Evolutionary conservation across 2,329 filamentous ascomycete genomes (phyloP).

Genomic region (Aspergillus fijiensis): DNA sequence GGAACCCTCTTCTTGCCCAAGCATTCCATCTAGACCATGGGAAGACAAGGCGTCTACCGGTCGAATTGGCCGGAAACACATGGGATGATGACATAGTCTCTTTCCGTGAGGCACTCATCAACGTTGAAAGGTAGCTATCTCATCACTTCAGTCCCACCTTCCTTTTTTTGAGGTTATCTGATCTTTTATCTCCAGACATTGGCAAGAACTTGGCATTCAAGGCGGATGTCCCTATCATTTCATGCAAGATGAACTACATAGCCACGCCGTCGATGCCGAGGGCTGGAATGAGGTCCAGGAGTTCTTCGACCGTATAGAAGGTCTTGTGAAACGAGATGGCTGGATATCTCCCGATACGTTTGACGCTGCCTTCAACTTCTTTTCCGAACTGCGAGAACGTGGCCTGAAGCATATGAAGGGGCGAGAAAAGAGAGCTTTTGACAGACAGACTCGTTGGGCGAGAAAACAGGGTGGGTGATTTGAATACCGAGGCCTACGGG

Average conservation of each 20-base stretch:
- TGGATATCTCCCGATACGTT: constrained; percentile 41
- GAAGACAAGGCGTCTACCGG: constrained; percentile 21
- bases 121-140: constrained; percentile 23
- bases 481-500: no score
- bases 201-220: constrained; percentile 16
- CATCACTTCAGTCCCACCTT: no score
- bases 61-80: constrained; percentile 24
- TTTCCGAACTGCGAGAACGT: constrained; percentile 35
- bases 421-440: constrained; percentile 32
- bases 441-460: constrained; percentile 13
- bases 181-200: constrained; percentile 12
- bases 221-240: constrained; percentile 23
- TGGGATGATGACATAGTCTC: constrained; percentile 28
- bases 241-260: constrained; percentile 20
- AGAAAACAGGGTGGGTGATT: no score
- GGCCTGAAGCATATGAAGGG: constrained; percentile 33
- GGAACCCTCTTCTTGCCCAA: constrained; percentile 18
- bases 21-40: constrained; percentile 24
- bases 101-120: constrained; percentile 26
- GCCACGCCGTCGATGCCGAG: constrained; percentile 20
- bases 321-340: constrained; percentile 39
- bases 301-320: constrained; percentile 38
- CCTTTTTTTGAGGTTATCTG: background rate
- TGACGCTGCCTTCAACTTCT: constrained; percentile 32
- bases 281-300: constrained; percentile 31